Evolutionary conservation across 1,139 yeast species (phyloP), one percentile per base, ranked within the genome.

Genomic region (Zygosaccharomyces pseudobailii): DNA sequence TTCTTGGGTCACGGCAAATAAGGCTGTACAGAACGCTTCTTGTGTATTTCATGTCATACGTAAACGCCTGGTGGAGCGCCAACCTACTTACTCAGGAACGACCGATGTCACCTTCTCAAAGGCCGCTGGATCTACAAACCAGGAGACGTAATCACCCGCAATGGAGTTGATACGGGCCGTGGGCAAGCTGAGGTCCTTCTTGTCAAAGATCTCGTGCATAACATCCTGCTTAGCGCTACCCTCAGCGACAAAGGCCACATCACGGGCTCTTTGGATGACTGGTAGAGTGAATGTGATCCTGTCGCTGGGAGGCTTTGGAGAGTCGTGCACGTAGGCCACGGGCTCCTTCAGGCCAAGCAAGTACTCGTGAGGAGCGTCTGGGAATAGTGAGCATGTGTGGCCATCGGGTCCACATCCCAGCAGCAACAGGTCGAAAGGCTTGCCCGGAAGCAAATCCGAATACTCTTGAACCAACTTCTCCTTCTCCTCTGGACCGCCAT

Each of bases 341-440:
- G 94, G 86, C 3, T 95, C 90, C 55, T 81, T 78, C 66, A 89
- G 97, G 53, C 62, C 55, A 13, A 65, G 45, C 56, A 94, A 74
- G 51, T 87, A 81, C 56, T 83, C 85, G 65, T 88, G 95, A 57
- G 80, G 78, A 20, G 51, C 57, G 21, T 66, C 71, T 6, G 74
- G 74, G 75, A 94, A 94, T 50, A 94, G 74, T 19, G 96, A 88
- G 56, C 97, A 95, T 52, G 94, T 88, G 67, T 94, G 99, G 28
- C 99, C 99, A 67, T 94, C 99, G 8, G 98, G 98, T 2, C 98
- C 98, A 72, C 97, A 88, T 21, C 99, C 98, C 52, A 94, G 76
- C 55, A 94, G 73, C 52, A 94, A 73, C 55, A 92, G 71, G 67
- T 94, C 98, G 66, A 94, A 86, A 39, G 86, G 84, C 57, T 75